A percentile compares a stretch with the other conserved stretches of the same genome.
phyloP scores from a whole-genome alignment of 2,329 filamentous ascomycete species.

The Aspergillus oerlinghausenensis region DNA sequence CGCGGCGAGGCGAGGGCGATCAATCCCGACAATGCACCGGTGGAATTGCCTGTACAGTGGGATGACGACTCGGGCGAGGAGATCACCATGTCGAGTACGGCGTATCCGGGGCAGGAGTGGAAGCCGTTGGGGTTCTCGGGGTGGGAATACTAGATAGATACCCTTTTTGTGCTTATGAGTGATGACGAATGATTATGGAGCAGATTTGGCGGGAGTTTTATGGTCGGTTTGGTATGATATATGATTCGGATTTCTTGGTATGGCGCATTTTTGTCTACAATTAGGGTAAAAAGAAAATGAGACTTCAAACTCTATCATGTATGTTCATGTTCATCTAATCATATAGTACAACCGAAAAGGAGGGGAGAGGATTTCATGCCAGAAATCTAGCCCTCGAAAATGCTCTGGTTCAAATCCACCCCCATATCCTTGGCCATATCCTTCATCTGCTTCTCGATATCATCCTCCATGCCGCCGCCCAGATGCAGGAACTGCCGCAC shows the following conservation, averaged over 20 bases:
- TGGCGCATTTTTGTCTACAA: neutral
- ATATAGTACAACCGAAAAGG: neutral
- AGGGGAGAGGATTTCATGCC: neutral
- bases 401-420: conserved; percentile 78
- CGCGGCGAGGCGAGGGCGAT: conserved; percentile 19
- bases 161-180: neutral
- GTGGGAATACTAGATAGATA: conserved; percentile 10
- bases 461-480: conserved; percentile 88
- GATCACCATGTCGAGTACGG: conserved; percentile 45
- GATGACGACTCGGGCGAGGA: conserved; percentile 41
- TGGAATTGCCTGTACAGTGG: conserved; percentile 30
- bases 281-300: neutral
- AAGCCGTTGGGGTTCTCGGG: conserved; percentile 25
- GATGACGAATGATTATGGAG: neutral
- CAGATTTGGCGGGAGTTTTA: neutral
- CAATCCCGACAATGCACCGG: conserved; percentile 22
- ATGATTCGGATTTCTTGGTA: too few relatives aligned
- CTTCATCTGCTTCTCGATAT: conserved; percentile 83
- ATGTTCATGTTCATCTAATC: neutral
- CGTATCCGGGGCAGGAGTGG: conserved; percentile 48
- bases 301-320: neutral
- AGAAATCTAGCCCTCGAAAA: conserved; percentile 70
- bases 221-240: neutral
- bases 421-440: conserved; percentile 87
- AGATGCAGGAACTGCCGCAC: conserved; percentile 70